phyloP scores from a whole-genome alignment of 495 filamentous ascomycete genomes.

The Tuber magnatum region DNA sequence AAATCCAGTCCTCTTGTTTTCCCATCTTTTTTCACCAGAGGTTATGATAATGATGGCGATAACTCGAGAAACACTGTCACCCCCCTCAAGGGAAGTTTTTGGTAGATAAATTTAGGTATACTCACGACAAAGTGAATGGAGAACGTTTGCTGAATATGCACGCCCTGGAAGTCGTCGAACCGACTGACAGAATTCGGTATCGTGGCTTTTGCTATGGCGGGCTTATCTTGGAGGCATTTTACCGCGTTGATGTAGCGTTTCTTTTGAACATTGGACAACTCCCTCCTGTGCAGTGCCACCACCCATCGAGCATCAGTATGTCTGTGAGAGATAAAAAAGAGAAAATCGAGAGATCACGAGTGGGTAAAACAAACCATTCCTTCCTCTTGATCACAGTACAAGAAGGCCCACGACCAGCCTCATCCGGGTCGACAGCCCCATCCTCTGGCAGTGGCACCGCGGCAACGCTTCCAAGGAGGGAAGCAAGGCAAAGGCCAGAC shows the following conservation, averaged over 20 bases:
- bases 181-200: conserved; percentile 49
- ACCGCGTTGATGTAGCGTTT: conserved; percentile 58
- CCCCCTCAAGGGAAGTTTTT: conserved; percentile 50
- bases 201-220: conserved; percentile 43
- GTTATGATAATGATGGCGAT: not conserved
- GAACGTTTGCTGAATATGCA: conserved; percentile 61
- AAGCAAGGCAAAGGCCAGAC: conserved; percentile 16
- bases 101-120: conserved; percentile 32
- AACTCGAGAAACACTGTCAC: not conserved
- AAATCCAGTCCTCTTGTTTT: not conserved
- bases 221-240: conserved; percentile 53
- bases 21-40: not conserved
- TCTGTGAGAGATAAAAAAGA: conserved; percentile 4
- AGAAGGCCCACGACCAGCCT: not conserved
- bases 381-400: conserved; percentile 44
- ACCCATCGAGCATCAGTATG: not conserved
- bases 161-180: conserved; percentile 64
- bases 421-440: not conserved
- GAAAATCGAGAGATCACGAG: conserved; percentile 8
- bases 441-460: conserved; percentile 2
- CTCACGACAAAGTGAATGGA: conserved; percentile 54
- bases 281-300: conserved; percentile 48
- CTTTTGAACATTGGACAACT: conserved; percentile 47
- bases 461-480: conserved; percentile 12
- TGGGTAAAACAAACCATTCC: conserved; percentile 44